Base-by-base conservation (phyloP, 176 grass and related monocot species). In the Panicum miliaceum region DNA sequence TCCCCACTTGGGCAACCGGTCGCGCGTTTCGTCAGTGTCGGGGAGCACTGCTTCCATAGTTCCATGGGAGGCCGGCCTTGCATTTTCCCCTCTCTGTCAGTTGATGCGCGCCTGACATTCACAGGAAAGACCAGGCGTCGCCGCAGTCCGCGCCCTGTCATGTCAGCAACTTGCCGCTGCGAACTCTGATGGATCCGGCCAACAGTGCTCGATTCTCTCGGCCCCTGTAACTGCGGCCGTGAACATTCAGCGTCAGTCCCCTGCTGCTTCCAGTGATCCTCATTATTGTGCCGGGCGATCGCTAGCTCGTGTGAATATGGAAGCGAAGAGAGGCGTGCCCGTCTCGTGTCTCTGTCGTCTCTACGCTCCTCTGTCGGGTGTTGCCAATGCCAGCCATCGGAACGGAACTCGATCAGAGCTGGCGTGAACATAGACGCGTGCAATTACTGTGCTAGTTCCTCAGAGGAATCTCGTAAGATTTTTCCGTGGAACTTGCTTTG, bases 291-390 rank as follows among this genome's bases (percentile, higher is more conserved):
- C 57, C 5, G n/a, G 10, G 57, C 57, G n/a, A 60, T 26, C n/a
- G n/a, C 20, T 51, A 35, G 7, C 12, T 35, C 16, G 12, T n/a
- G 14, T 34, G 35, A 22, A 56, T 23, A 46, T n/a, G 82, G 77
- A 84, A 77, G 47, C 37, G 16, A 62, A 32, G 68, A 76, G 60
- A 51, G 47, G 62, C 62, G 14, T 38, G 34, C 68, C 13, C 26
- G 18, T 18, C 59, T 20, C 18, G 7, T 22, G 27, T 64, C 57
- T 63, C 68, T 47, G 70, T 19, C 9, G 23, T 5, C 25, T 47
- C 50, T 18, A 6, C 46, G 3, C 12, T 13, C 12, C 27, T 43
- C 25, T 73, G 3, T 73, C 67, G 22, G 10, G n/a, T 41, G 22
- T 26, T 25, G 9, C 4, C 0, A 25, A 9, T 25, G 9, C 4